Conservation (phyloP, 2,329 filamentous ascomycete species). For the Monascus ruber region DNA sequence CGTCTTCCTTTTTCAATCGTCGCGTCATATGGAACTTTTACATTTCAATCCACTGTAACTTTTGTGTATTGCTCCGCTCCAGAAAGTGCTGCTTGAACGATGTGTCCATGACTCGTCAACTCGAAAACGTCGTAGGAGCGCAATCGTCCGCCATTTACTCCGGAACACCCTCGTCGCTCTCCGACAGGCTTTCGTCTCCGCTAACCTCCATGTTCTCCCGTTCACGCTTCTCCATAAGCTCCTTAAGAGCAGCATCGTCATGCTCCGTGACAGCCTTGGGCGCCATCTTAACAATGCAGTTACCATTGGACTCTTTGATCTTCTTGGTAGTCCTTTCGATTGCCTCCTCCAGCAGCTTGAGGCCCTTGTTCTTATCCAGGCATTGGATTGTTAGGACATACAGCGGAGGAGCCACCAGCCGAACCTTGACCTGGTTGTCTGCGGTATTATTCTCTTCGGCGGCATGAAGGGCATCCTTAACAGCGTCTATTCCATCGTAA, state of each 20-base stretch:
- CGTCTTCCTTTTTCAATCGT: too few species aligned
- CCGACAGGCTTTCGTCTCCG: slow-evolving; percentile 90
- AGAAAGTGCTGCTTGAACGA: too few species aligned
- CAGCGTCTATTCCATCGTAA: slow-evolving; percentile 96
- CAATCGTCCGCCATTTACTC: slow-evolving; percentile 21
- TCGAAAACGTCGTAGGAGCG: too few species aligned
- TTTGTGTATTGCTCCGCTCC: too few species aligned
- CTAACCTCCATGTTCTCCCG: slow-evolving; percentile 96
- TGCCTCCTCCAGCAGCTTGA: slow-evolving; percentile 72
- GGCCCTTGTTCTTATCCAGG: slow-evolving; percentile 81
- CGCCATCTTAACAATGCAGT: slow-evolving; percentile 89
- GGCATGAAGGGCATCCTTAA: slow-evolving; percentile 82
- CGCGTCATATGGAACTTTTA: too few species aligned
- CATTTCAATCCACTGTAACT: too few species aligned
- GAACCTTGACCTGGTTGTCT: slow-evolving; percentile 93
- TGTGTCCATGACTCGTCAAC: too few species aligned
- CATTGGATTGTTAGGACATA: slow-evolving; percentile 95
- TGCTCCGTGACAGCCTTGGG: slow-evolving; percentile 98
- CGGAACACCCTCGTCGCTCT: slow-evolving; percentile 79
- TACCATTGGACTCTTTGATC: slow-evolving; percentile 68
- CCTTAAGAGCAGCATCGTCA: slow-evolving; percentile 92
- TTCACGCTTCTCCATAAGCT: slow-evolving; percentile 98
- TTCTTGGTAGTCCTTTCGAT: slow-evolving; percentile 75
- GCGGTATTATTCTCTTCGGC: slow-evolving; percentile 88
- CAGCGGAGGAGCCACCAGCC: slow-evolving; percentile 91